Evolutionary conservation across 352 stramenopile species (phyloP), one percentile per base, ranked within the genome.

Genomic region (Globisporangium middletonii): DNA sequence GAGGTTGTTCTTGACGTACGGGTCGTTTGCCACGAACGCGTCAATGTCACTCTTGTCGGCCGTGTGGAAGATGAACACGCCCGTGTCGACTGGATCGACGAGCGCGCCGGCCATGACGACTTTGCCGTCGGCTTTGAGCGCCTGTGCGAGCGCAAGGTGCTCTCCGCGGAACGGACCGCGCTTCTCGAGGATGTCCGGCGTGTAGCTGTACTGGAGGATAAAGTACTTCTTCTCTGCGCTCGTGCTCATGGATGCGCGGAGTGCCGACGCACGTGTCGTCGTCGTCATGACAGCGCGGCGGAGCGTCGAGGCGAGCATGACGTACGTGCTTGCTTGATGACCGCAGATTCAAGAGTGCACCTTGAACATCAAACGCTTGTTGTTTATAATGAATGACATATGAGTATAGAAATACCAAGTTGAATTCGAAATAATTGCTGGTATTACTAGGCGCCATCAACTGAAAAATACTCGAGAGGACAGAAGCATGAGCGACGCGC

Each of bases 1-100:
- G 58, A 92, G 75, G 49, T 86, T 65, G 64, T 92, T 89, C 53
- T 76, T 62, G 27, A 92, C 75, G 57, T 92, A 92, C 38, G 79
- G 77, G 62, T 92, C 82, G 3, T 65, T 60, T 59, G 79, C 65
- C n/a, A 68, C 82, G 47, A 89, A 92, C 27, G 83, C 65, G 38
- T 89, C 76, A 37, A 92, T 72, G 13, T 78, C 49, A 37, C 64
- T 48, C 57, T 79, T 83, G 67, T 88, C 69, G 28, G 60, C 59
- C 28, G 78, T 80, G 27, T 72, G 71, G 64, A 92, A 88, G 52
- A 92, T 61, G 59, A 92, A 80, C 38, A 88, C 60, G 18, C 64
- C 79, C 30, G 72, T 61, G 64, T 92, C 77, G 13, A 69, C 66
- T 11, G 82, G 79, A 49, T 90, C 75, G 35, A 81, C 64, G 56